Evolutionary conservation across 441 rosid genomes (phyloP), one percentile per base, ranked within the genome.

Genomic region (Hura crepitans): DNA sequence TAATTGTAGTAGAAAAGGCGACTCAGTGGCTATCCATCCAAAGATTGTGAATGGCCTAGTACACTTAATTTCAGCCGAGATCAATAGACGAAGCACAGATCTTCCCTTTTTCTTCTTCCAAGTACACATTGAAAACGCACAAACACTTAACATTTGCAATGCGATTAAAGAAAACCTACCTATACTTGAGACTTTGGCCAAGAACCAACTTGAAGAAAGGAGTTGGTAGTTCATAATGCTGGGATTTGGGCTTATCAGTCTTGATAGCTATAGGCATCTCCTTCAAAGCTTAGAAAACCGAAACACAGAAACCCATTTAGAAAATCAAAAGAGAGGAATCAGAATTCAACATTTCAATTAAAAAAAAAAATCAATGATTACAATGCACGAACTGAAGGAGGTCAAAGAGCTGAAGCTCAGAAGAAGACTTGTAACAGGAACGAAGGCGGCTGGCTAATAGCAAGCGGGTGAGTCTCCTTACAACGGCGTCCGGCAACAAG

Each of bases 201-300:
- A 89, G 92, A 45, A 87, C 94, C 74, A 93, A 81, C 72, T 89
- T 78, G 87, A 88, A 91, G 85, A 93, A 93, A 61, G 94, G 83
- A 14, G 91, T 86, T 6, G 98, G 93, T n/a, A 93, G 70, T 64
- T 90, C 96, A 65, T 89, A 93, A 78, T 89, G 96, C 37, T 89
- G 94, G 6, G 82, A 62, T 82, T 89, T 93, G 5, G 94, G 83
- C 73, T 77, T 74, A 22, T 91, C 93, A 0, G 97, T 88, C 42
- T 78, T 70, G 77, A 89, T 69, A 6, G 96, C 96, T 28, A 91
- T 85, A 17, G 97, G 98, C 97, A 93, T 87, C 76, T 91, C 85
- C 66, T 72, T 83, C 7, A 93, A 70, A 51, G 86, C 97, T 90
- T 72, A 65, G 33, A 50, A 15, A 43, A 11, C 66, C 2, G 0